Evolutionary conservation across 2,329 filamentous ascomycete species (phyloP).

Genomic region (Diplodia intermedia): DNA sequence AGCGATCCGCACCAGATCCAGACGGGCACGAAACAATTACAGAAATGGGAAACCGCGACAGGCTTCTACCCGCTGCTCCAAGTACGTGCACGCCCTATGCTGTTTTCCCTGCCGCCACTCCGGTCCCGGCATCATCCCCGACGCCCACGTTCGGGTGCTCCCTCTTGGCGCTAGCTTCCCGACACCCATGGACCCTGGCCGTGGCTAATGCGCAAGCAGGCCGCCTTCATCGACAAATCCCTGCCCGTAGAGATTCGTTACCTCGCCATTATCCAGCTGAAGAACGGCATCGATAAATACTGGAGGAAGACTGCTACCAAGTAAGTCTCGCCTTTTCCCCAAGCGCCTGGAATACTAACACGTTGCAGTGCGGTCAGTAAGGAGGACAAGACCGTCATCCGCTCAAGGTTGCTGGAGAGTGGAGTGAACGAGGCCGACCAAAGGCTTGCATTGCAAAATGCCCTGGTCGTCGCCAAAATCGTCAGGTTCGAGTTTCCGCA

Average conservation of each 20-base stretch:
- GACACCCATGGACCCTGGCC: background rate
- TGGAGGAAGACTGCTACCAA: conserved; percentile 84
- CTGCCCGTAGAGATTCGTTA: conserved; percentile 81
- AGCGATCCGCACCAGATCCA: conserved; percentile 58
- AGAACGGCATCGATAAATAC: conserved; percentile 94
- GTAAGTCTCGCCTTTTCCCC: conserved; percentile 46
- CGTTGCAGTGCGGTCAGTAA: conserved; percentile 62
- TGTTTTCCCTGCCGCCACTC: too few relatives aligned
- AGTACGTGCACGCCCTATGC: conserved; percentile 35
- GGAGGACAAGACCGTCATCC: conserved; percentile 78
- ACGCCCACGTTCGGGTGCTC: background rate
- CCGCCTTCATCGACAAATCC: conserved; percentile 80
- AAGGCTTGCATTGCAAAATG: conserved; percentile 83
- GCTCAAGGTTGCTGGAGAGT: conserved; percentile 75
- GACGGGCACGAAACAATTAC: conserved; percentile 60
- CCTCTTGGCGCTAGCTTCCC: background rate
- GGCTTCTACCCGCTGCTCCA: conserved; percentile 59
- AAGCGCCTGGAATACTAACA: conserved; percentile 34
- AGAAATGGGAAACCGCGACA: conserved; percentile 57
- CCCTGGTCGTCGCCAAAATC: conserved; percentile 85
- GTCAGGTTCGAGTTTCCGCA: conserved; percentile 86
- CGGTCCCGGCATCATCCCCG: background rate
- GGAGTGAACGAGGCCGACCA: conserved; percentile 78
- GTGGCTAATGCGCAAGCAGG: conserved; percentile 55
- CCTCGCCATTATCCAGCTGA: conserved; percentile 90